phyloP scores from a whole-genome alignment of 1,139 yeast genomes.

The Tardiomyces digboiensis region DNA sequence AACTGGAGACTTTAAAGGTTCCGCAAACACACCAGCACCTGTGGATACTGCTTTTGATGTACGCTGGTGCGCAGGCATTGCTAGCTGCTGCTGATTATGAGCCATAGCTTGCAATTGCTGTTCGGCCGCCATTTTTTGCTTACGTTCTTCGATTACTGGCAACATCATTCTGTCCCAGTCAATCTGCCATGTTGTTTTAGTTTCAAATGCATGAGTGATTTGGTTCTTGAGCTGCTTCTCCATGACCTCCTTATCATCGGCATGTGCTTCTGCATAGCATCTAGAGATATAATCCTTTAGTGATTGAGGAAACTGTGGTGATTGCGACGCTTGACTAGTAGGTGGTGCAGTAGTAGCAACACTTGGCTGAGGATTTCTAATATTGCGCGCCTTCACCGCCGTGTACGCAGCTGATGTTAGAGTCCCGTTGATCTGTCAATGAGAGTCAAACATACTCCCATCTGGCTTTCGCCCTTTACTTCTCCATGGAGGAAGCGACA shows the following conservation, averaged over 20 bases:
- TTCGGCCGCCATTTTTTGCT: not conserved
- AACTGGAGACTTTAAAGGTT: too few species aligned
- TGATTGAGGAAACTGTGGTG: conserved; percentile 36
- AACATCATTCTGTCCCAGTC: conserved; percentile 52
- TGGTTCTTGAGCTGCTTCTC: conserved; percentile 38
- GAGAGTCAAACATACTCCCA: not conserved
- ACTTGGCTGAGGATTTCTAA: not conserved
- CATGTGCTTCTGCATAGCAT: conserved; percentile 33
- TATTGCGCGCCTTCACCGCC: not conserved
- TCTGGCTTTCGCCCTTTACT: not conserved
- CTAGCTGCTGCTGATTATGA: too few species aligned
- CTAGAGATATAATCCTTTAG: conserved; percentile 38
- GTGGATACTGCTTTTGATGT: too few species aligned
- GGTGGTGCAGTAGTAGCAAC: not conserved
- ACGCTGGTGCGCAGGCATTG: too few species aligned
- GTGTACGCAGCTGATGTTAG: not conserved
- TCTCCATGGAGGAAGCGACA: conserved; percentile 23
- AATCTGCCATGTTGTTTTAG: conserved; percentile 39
- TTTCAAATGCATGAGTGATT: conserved; percentile 41
- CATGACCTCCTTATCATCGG: conserved; percentile 28
- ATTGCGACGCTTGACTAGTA: not conserved
- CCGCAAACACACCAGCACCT: too few species aligned
- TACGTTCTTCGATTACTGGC: conserved; percentile 35
- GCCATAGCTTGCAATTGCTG: too few species aligned
- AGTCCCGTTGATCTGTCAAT: not conserved